These are phyloP conservation scores for Sclerotinia minor DNA, from an alignment of 2,329 filamentous ascomycete species.

Conservation along the genomic window DNA sequence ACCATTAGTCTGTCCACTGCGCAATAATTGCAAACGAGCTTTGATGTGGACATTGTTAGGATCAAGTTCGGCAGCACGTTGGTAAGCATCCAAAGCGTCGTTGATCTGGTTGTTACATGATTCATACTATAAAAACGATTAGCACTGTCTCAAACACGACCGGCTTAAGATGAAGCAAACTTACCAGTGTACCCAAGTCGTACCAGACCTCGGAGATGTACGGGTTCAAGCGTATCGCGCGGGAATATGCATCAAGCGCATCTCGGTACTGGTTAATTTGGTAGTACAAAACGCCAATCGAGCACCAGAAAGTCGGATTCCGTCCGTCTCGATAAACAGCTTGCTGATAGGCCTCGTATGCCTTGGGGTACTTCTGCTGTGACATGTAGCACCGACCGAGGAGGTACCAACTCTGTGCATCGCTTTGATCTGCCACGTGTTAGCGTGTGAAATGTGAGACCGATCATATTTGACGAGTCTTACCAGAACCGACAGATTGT, in stretches of 20 bases:
- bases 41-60: conserved; percentile 95
- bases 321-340: conserved; percentile 96
- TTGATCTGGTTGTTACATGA: conserved; percentile 98
- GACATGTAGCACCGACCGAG: conserved; percentile 99
- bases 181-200: conserved; percentile 89
- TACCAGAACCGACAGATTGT: conserved; percentile 91
- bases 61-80: conserved; percentile 90
- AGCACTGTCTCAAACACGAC: conserved; percentile 33
- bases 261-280: conserved; percentile 99
- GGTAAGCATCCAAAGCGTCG: conserved; percentile 93
- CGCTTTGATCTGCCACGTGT: conserved; percentile 71
- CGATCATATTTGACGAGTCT: conserved; percentile 43
- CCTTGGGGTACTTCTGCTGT: conserved; percentile 97
- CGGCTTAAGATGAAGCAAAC: conserved; percentile 45
- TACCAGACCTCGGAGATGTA: conserved; percentile 99
- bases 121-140: conserved; percentile 67
- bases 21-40: conserved; percentile 83
- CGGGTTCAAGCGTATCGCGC: conserved; percentile 92
- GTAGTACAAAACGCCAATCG: conserved; percentile 97
- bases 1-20: conserved; percentile 74
- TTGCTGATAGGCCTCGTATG: conserved; percentile 97
- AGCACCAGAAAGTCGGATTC: conserved; percentile 99
- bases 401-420: conserved; percentile 98
- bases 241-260: conserved; percentile 94
- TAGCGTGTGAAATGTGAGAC: conserved; percentile 37